These are phyloP conservation scores for Colletotrichum neosansevieriae DNA, from an alignment of 2,329 filamentous ascomycete genomes.

Conservation along the genomic window DNA sequence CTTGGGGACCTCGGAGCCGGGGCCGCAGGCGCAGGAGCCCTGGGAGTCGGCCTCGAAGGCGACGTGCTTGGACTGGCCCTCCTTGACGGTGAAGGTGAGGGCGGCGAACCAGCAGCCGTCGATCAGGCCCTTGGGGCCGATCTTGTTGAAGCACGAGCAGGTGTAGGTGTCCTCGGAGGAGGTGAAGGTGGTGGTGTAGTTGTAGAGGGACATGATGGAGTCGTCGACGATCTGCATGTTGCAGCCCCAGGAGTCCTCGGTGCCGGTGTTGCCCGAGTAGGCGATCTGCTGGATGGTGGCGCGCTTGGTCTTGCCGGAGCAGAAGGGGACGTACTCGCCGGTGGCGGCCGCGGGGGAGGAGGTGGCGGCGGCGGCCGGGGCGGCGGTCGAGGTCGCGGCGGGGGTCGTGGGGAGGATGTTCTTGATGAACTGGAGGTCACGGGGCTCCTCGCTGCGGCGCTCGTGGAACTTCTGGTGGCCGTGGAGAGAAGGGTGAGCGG, in stretches of 20 bases:
- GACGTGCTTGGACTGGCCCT: constrained; percentile 53
- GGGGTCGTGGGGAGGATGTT: constrained; percentile 20
- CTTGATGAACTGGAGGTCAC: constrained; percentile 31
- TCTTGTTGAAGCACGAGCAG: constrained; percentile 66
- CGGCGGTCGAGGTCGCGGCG: constrained; percentile 3
- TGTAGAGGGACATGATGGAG: constrained; percentile 53
- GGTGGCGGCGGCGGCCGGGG: constrained; percentile 42
- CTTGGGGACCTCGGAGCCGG: constrained; percentile 46
- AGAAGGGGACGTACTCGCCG: constrained; percentile 46
- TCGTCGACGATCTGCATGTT: constrained; percentile 62
- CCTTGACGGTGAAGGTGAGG: constrained; percentile 55
- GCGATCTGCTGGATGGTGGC: constrained; percentile 60
- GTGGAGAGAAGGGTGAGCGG: constrained; percentile 56
- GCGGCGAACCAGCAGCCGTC: constrained; percentile 63
- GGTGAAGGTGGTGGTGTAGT: constrained; percentile 58
- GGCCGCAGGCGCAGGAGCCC: constrained; percentile 60
- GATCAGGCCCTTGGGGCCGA: constrained; percentile 57
- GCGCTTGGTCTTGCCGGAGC: constrained; percentile 57
- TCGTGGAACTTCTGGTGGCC: constrained; percentile 48
- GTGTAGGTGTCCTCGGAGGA: constrained; percentile 51
- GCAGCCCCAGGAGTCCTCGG: constrained; percentile 58
- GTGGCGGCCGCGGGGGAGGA: constrained; percentile 52
- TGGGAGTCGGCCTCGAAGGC: constrained; percentile 61
- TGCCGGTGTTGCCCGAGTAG: constrained; percentile 62
- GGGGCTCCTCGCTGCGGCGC: constrained; percentile 40